Evolutionary conservation across 495 filamentous ascomycete genomes (phyloP).

Genomic region (Trichocladium uniseriatum): DNA sequence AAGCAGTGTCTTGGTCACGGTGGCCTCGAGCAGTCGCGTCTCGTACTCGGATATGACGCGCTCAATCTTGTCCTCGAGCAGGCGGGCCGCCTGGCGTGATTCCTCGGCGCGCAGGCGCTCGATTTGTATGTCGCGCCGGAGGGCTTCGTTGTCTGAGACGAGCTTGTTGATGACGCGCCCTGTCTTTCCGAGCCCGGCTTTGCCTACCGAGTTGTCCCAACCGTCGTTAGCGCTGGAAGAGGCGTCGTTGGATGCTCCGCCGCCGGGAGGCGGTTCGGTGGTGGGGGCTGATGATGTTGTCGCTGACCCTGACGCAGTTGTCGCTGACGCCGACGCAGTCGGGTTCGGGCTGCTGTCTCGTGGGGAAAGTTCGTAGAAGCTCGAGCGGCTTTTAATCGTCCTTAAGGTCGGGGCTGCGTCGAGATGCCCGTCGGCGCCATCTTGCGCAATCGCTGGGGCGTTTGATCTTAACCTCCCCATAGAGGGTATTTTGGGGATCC

Average conservation of each 20-base stretch:
- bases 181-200: conserved; percentile 76
- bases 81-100: conserved; percentile 58
- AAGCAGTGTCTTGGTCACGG: conserved; percentile 57
- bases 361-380: conserved; percentile 13
- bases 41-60: conserved; percentile 57
- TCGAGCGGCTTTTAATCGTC: conserved; percentile 6
- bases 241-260: conserved; percentile 16
- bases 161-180: conserved; percentile 87
- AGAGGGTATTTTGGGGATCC: conserved; percentile 9
- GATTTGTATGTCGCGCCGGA: conserved; percentile 70
- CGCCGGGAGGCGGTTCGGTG: not conserved
- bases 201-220: conserved; percentile 70
- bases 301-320: not conserved
- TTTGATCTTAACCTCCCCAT: conserved; percentile 25
- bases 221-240: conserved; percentile 3
- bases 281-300: not conserved
- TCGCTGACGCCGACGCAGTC: not conserved
- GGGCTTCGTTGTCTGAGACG: conserved; percentile 78
- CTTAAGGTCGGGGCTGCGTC: conserved; percentile 9
- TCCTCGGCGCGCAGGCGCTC: conserved; percentile 66
- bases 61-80: conserved; percentile 65
- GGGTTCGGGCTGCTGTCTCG: conserved; percentile 23
- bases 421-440: conserved; percentile 4
- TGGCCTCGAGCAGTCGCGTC: conserved; percentile 60
- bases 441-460: conserved; percentile 13